These are phyloP conservation scores for Antrodiella citrinella DNA, from an alignment of 768 basidiomycete genomes.

Conservation along the genomic window DNA sequence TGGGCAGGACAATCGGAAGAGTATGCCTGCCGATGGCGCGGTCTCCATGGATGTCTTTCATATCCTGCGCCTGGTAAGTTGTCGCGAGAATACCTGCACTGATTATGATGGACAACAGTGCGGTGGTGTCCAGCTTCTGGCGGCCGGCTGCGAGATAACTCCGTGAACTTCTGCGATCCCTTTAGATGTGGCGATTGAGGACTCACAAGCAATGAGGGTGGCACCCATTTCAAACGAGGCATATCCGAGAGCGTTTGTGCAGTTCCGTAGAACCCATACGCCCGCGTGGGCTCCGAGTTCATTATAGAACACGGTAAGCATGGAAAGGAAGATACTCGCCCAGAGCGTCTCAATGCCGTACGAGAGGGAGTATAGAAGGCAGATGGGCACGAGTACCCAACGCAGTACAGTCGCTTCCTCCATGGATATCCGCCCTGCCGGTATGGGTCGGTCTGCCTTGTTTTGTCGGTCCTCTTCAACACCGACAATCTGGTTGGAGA, in stretches of 20 bases:
- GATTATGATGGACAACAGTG: conserved; percentile 15
- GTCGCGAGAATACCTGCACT: conserved; percentile 25
- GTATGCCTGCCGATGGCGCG: conserved; percentile 4
- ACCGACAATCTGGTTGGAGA: conserved; percentile 19
- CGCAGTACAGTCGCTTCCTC: conserved; percentile 9
- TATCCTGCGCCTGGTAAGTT: conserved; percentile 28
- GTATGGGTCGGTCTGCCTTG: conserved; percentile 19
- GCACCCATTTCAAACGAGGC: conserved; percentile 31
- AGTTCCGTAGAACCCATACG: conserved; percentile 29
- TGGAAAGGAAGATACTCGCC: conserved; percentile 11
- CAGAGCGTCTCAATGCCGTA: conserved; percentile 3
- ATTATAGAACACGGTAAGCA: conserved; percentile 15
- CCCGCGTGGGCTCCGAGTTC: conserved; percentile 14
- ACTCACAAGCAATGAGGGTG: conserved; percentile 28
- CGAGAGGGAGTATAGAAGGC: conserved; percentile 10
- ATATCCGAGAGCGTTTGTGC: conserved; percentile 29
- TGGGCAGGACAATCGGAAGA: conserved; percentile 5
- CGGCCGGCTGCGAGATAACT: conserved; percentile 17
- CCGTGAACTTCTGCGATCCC: conserved; percentile 3
- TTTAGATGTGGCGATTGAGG: neutral
- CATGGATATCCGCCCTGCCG: conserved; percentile 16
- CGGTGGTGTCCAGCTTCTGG: conserved; percentile 11
- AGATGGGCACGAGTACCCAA: conserved; percentile 16
- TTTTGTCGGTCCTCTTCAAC: conserved; percentile 19
- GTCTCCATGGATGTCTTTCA: conserved; percentile 10